phyloP scores from a whole-genome alignment of 2,329 filamentous ascomycete genomes.

The Fusarium sp. region DNA sequence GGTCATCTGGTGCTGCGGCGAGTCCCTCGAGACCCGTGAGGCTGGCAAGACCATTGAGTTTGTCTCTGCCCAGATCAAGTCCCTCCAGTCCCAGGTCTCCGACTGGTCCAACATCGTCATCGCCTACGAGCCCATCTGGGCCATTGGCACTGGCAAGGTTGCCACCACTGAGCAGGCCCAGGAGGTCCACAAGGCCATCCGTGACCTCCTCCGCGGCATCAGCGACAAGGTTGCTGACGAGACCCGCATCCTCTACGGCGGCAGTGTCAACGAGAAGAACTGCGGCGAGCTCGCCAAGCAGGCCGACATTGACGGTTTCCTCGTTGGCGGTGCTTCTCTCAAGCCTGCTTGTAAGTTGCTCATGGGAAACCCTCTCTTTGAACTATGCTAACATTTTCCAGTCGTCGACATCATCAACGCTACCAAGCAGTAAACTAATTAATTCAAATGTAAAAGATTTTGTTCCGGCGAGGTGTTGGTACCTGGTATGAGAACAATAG shows the following conservation, averaged over 20 bases:
- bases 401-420: conserved; percentile 71
- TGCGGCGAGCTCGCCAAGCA: conserved; percentile 91
- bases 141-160: conserved; percentile 92
- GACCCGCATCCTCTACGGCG: conserved; percentile 95
- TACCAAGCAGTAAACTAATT: conserved; percentile 57
- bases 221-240: conserved; percentile 79
- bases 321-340: conserved; percentile 94
- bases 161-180: conserved; percentile 90
- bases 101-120: conserved; percentile 97
- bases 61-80: conserved; percentile 85
- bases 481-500: conserved; percentile 26
- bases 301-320: conserved; percentile 96
- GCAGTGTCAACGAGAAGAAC: conserved; percentile 98
- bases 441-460: conserved; percentile 33
- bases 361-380: conserved; percentile 6
- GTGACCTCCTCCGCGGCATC: conserved; percentile 86
- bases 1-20: conserved; percentile 97
- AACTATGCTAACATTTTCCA: conserved; percentile 41
- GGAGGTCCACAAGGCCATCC: conserved; percentile 92
- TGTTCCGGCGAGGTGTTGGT: conserved; percentile 10
- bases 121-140: conserved; percentile 99
- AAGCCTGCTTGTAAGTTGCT: conserved; percentile 89
- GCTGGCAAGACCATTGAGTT: conserved; percentile 85
- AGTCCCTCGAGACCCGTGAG: conserved; percentile 94
- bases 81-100: conserved; percentile 78